Evolutionary conservation across 805 yeast genomes (phyloP).

Genomic region (Metschnikowia gelsemii): DNA sequence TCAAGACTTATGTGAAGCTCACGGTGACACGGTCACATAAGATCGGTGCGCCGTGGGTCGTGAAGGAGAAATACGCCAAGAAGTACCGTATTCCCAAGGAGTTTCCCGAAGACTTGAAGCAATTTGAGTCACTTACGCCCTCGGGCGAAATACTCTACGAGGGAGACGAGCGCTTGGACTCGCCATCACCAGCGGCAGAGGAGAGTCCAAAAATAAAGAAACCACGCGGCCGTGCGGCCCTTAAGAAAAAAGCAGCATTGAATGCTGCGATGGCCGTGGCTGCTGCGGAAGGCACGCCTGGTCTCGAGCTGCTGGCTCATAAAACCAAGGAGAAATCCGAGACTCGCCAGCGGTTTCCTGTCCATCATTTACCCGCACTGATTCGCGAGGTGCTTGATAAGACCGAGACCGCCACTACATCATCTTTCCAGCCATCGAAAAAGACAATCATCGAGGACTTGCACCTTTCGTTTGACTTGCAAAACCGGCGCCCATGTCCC

Average conservation of each 20-base stretch:
- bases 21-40: slow-evolving; percentile 74
- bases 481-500: slow-evolving; percentile 18
- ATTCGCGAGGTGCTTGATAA: slow-evolving; percentile 17
- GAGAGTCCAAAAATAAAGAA: slow-evolving; percentile 9
- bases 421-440: slow-evolving; percentile 21
- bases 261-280: slow-evolving; percentile 11
- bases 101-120: slow-evolving; percentile 54
- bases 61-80: slow-evolving; percentile 71
- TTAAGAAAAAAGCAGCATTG: slow-evolving; percentile 17
- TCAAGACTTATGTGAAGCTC: slow-evolving; percentile 83
- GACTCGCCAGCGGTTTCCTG: slow-evolving; percentile 17
- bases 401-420: slow-evolving; percentile 13
- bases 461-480: slow-evolving; percentile 19
- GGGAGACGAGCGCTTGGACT: slow-evolving; percentile 16
- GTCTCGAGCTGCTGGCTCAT: slow-evolving; percentile 1
- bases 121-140: slow-evolving; percentile 26
- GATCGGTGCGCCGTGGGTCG: slow-evolving; percentile 96
- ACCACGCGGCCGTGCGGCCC: slow-evolving; percentile 16
- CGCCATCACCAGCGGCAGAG: slow-evolving; percentile 10
- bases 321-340: slow-evolving; percentile 14
- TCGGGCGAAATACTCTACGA: slow-evolving; percentile 20
- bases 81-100: slow-evolving; percentile 63
- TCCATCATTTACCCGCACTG: slow-evolving; percentile 19
- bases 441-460: slow-evolving; percentile 21
- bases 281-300: slow-evolving; percentile 5